A percentile compares a stretch with the other conserved stretches of the same genome.
Conservation (phyloP, 192 early-diverging fungal genomes). For the Pilobolus umbonatus region DNA sequence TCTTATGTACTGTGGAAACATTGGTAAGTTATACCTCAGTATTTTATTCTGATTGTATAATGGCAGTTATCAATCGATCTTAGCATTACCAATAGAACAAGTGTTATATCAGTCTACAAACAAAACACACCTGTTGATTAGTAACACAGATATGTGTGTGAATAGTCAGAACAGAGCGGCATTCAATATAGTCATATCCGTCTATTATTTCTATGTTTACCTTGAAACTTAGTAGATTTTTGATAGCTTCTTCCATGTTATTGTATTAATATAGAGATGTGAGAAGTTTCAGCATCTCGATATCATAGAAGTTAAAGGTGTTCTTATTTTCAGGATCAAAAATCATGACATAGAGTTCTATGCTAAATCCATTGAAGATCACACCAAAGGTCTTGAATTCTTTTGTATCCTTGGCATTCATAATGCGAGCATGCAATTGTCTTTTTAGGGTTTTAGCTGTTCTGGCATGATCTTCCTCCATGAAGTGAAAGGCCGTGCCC, state of each 20-base stretch:
- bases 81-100: too few relatives aligned
- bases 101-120: too few relatives aligned
- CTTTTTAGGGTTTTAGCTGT: neutral
- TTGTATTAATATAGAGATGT: neutral
- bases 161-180: too few relatives aligned
- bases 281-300: constrained; percentile 3
- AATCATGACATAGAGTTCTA: too few relatives aligned
- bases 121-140: too few relatives aligned
- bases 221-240: constrained; percentile 9
- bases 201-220: too few relatives aligned
- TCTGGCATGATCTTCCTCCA: neutral
- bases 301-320: constrained; percentile 3
- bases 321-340: neutral
- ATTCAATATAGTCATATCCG: too few relatives aligned
- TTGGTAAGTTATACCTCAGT: too few relatives aligned
- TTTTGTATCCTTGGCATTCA: neutral
- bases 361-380: neutral
- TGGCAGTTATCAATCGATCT: too few relatives aligned
- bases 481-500: neutral
- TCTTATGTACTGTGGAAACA: too few relatives aligned
- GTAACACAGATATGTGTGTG: too few relatives aligned
- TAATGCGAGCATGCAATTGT: neutral
- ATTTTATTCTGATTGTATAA: too few relatives aligned
- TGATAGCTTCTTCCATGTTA: constrained; percentile 3
- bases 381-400: neutral